phyloP scores from a whole-genome alignment of 2,329 filamentous ascomycete genomes.

The Fusarium decemcellulare region DNA sequence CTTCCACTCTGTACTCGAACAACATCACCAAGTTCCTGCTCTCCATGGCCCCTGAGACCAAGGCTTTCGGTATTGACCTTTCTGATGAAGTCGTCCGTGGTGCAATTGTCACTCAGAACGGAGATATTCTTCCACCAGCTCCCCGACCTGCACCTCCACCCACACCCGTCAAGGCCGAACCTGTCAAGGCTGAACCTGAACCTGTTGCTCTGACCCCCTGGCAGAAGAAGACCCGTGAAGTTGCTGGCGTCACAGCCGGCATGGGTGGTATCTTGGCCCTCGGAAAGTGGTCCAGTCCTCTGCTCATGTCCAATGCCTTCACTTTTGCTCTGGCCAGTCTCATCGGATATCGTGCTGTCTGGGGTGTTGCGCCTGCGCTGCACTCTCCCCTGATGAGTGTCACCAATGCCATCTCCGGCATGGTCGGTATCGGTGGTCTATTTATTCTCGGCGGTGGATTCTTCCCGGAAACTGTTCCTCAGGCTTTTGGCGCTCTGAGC shows the following conservation, averaged over 20 bases:
- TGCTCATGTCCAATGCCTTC: slow-evolving; percentile 92
- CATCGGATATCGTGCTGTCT: slow-evolving; percentile 90
- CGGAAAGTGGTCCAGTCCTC: slow-evolving; percentile 83
- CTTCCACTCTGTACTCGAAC: slow-evolving; percentile 92
- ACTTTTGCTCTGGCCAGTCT: slow-evolving; percentile 87
- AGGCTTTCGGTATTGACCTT: slow-evolving; percentile 84
- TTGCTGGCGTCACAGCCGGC: slow-evolving; percentile 80
- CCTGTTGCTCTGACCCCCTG: slow-evolving; percentile 82
- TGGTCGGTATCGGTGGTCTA: slow-evolving; percentile 90
- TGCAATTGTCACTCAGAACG: slow-evolving; percentile 85
- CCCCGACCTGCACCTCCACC: slow-evolving; percentile 76
- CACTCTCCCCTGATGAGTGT: slow-evolving; percentile 94
- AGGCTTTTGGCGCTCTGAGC: slow-evolving; percentile 82
- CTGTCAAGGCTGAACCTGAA: slow-evolving; percentile 63
- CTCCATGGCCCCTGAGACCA: slow-evolving; percentile 84
- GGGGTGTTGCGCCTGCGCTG: slow-evolving; percentile 86
- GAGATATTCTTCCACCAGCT: slow-evolving; percentile 81
- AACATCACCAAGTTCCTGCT: slow-evolving; percentile 92
- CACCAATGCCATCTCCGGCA: slow-evolving; percentile 92
- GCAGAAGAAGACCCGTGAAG: slow-evolving; percentile 84
- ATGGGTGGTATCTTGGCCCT: slow-evolving; percentile 83
- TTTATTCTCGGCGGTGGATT: slow-evolving; percentile 91
- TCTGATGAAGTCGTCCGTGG: slow-evolving; percentile 89
- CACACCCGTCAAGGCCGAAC: slow-evolving; percentile 59
- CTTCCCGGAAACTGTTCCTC: slow-evolving; percentile 82